Conservation (phyloP, 2,329 filamentous ascomycete genomes). For the Pseudopyricularia javanii region DNA sequence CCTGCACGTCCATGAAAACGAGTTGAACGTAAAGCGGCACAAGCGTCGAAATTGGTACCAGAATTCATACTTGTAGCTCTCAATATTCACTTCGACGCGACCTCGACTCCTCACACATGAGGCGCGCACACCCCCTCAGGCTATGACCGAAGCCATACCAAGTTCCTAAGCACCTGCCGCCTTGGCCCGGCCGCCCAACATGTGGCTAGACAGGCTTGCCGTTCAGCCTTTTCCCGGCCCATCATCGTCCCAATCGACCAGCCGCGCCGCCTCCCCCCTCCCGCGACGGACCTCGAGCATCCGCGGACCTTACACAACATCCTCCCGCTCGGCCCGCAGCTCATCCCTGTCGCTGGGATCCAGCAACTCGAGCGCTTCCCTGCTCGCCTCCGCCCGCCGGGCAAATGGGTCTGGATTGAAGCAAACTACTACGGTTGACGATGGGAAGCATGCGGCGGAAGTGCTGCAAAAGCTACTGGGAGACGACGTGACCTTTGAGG, state of each 20-base stretch:
- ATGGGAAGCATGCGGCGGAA: constrained; percentile 57
- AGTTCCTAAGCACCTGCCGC: neutral
- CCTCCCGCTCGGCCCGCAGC: constrained; percentile 57
- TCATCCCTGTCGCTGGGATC: constrained; percentile 71
- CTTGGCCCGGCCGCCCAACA: constrained; percentile 23
- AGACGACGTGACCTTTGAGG: constrained; percentile 6
- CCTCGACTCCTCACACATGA: neutral
- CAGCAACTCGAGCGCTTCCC: constrained; percentile 64
- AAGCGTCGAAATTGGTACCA: neutral
- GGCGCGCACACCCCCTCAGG: neutral
- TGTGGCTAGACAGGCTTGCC: constrained; percentile 88
- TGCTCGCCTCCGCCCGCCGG: constrained; percentile 52
- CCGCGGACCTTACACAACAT: constrained; percentile 56
- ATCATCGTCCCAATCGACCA: constrained; percentile 46
- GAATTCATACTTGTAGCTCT: neutral
- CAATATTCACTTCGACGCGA: neutral
- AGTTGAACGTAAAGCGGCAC: too few relatives aligned
- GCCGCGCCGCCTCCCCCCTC: constrained; percentile 60
- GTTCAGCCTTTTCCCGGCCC: constrained; percentile 30
- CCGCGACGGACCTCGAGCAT: constrained; percentile 55
- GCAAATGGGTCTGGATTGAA: constrained; percentile 58
- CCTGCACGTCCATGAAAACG: too few relatives aligned
- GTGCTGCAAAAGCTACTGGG: constrained; percentile 45
- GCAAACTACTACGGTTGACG: constrained; percentile 37
- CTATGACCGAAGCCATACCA: neutral